Evolutionary conservation across 345 rosid species (phyloP).

Genomic region (Bretschneidera sinensis): DNA sequence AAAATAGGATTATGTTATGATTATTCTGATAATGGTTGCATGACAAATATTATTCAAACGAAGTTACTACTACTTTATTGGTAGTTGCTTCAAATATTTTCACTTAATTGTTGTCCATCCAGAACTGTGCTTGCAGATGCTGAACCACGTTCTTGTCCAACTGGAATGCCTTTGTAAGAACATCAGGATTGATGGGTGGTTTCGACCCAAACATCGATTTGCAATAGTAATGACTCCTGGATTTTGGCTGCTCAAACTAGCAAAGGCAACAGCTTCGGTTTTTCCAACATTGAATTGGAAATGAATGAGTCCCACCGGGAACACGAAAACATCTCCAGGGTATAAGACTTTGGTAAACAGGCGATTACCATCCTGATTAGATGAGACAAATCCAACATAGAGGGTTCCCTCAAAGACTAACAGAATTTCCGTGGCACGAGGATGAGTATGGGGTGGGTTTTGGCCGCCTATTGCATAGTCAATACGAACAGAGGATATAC

Average conservation of each 20-base stretch:
- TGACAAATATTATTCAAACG: too few species aligned
- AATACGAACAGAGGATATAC: slow-evolving; percentile 23
- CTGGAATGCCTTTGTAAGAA: slow-evolving; percentile 26
- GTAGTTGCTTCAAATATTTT: too few species aligned
- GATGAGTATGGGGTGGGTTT: slow-evolving; percentile 31
- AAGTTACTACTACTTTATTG: too few species aligned
- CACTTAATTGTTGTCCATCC: too few species aligned
- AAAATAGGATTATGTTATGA: too few species aligned
- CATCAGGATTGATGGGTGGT: slow-evolving; percentile 18
- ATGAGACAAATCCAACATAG: slow-evolving; percentile 26
- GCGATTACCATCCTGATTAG: slow-evolving; percentile 16
- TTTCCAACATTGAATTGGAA: too few species aligned
- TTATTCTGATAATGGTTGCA: too few species aligned
- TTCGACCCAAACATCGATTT: slow-evolving; percentile 18
- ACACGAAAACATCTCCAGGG: slow-evolving; percentile 24
- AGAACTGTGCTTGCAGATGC: too few species aligned
- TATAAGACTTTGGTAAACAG: slow-evolving; percentile 20
- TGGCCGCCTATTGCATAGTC: slow-evolving; percentile 25
- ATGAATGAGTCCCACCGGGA: slow-evolving; percentile 23
- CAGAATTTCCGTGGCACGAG: slow-evolving; percentile 20
- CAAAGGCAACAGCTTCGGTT: too few species aligned
- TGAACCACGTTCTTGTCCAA: slow-evolving; percentile 15
- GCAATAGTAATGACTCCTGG: too few species aligned
- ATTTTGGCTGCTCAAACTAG: too few species aligned
- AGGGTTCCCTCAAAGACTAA: slow-evolving; percentile 20